These are phyloP conservation scores for Phytophthora sp. DNA, from an alignment of 352 stramenopile genomes.

Conservation along the genomic window DNA sequence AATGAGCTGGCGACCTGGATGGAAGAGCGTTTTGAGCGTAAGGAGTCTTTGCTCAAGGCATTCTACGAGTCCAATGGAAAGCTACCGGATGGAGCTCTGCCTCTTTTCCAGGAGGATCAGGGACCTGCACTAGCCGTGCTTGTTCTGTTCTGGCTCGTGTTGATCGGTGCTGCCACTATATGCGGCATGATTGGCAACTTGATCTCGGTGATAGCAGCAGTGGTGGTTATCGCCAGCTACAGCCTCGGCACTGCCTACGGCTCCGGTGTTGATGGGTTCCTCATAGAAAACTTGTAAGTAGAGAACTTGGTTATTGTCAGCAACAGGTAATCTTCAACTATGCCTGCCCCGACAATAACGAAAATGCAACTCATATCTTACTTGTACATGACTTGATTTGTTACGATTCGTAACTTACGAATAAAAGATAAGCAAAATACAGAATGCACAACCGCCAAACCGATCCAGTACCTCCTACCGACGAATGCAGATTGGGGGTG, in stretches of 20 bases:
- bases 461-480: conserved; percentile 10
- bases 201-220: conserved; percentile 25
- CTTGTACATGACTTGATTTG: conserved; percentile 14
- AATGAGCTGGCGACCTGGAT: conserved; percentile 61
- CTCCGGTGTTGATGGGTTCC: conserved; percentile 57
- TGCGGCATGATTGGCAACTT: conserved; percentile 37
- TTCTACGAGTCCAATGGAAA: conserved; percentile 69
- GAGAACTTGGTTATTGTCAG: too few species aligned
- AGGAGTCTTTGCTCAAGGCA: conserved; percentile 62
- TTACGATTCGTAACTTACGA: conserved; percentile 5
- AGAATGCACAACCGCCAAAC: conserved; percentile 3
- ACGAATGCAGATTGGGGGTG: conserved; percentile 13
- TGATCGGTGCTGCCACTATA: conserved; percentile 37
- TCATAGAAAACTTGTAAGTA: conserved; percentile 38
- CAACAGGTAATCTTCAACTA: too few species aligned
- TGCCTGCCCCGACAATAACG: too few species aligned
- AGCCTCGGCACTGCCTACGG: conserved; percentile 39
- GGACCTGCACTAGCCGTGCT: conserved; percentile 37
- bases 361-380: too few species aligned
- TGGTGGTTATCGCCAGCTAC: conserved; percentile 37
- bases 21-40: conserved; percentile 67
- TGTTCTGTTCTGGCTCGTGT: conserved; percentile 60
- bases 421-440: conserved; percentile 12
- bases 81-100: conserved; percentile 53
- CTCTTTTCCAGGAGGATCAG: conserved; percentile 48